Base-by-base conservation (phyloP, 2,329 filamentous ascomycete genomes). In the Parafenestella ontariensis region DNA sequence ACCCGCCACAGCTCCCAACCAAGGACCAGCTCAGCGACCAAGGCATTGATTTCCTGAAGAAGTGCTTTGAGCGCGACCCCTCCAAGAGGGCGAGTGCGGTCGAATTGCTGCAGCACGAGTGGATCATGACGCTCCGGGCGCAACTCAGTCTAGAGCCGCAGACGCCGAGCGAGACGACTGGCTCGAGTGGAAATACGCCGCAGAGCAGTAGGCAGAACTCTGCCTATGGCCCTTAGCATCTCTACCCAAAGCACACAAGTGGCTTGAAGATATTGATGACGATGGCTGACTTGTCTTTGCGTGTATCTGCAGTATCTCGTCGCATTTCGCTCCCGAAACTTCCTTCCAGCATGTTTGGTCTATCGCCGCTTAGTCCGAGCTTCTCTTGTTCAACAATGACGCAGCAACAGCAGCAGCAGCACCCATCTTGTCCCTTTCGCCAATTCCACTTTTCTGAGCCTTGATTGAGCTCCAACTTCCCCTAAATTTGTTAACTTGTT, bases 41-140 rank as follows among this genome's bases (percentile, higher is more conserved):
- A 51, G 95, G 95, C 20, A 87, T 97, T 60, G 92, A 98, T 72
- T 98, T 99, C 71, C 76, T 99, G 62, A 86, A 86, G 66, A 87
- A 85, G 61, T 98, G 94, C 80, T 98, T 99, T 70, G 84, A 90
- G 55, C 85, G 90, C 18, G 92, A 98, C 75, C 92, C 95, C 2
- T 83, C 83, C 59, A 88, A 88, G 71, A 83, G 95, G 54, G 88
- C 90, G 17, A 91, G 88, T 28, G 94, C 95, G 1, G 87, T 93
- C 1, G 95, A 98, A 75, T 79, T 99, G 55, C 82, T 99, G 52
- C 92, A 96, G 76, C 93, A 98, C 75, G 92, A 96, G 71, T 99
- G 95, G 95, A 89, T 89, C 56, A 77, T 81, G 74, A 73, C 72
- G 29, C 71, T 83, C 36, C 72, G 79, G 31, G 74, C 72, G 8